Evolutionary conservation across 1,284 basidiomycete species (phyloP).

Genomic region (Hortiboletus rubellus): DNA sequence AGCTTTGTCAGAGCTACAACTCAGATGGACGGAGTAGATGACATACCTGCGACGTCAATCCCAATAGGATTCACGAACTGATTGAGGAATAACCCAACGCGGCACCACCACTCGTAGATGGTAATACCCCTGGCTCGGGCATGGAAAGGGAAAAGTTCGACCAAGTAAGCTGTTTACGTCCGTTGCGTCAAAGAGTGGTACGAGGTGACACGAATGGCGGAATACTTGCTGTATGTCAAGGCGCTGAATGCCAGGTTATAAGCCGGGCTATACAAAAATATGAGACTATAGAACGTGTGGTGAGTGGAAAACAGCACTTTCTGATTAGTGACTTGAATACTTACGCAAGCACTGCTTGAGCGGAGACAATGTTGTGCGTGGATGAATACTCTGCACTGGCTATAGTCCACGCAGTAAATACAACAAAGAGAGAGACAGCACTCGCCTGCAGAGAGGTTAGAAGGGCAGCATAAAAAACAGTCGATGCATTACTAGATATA

Average conservation of each 20-base stretch:
- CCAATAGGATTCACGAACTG: constrained; percentile 16
- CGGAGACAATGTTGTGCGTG: constrained; percentile 8
- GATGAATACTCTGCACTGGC: constrained; percentile 22
- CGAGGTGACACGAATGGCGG: not conserved
- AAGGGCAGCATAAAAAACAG: not conserved
- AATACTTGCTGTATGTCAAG: constrained; percentile 10
- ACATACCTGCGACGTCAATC: constrained; percentile 1
- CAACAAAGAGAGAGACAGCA: constrained; percentile 16
- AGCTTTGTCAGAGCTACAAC: not conserved
- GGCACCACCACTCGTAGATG: constrained; percentile 9
- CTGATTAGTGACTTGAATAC: not conserved
- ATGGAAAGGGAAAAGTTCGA: constrained; percentile 17
- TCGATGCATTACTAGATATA: constrained; percentile 9
- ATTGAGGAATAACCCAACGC: not conserved
- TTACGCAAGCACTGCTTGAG: constrained; percentile 12
- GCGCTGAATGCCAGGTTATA: constrained; percentile 17
- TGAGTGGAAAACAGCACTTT: not conserved
- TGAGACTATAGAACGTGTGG: constrained; percentile 4
- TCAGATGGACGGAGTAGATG: not conserved
- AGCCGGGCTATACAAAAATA: constrained; percentile 11
- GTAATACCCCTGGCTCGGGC: constrained; percentile 9
- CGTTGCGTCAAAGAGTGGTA: not conserved
- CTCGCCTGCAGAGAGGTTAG: constrained; percentile 11
- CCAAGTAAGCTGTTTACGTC: constrained; percentile 13
- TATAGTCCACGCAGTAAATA: constrained; percentile 21